Base-by-base conservation (phyloP, 192 early-diverging fungal genomes). In the Entomortierella chlamydospora region DNA sequence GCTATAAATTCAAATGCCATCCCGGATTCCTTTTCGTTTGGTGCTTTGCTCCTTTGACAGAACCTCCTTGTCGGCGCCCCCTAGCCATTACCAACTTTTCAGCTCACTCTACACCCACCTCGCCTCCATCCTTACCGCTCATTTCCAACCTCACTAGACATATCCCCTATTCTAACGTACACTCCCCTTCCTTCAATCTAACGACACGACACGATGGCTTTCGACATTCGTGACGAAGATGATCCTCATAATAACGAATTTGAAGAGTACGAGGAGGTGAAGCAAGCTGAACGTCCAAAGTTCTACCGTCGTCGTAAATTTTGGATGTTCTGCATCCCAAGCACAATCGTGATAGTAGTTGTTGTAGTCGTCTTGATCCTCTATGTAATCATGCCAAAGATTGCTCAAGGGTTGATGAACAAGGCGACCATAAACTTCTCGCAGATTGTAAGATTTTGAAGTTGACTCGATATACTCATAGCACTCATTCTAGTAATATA, bases 341-440 rank as follows among this genome's bases (percentile, higher is more conserved):
- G 70, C n/a, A 78, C 61, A 1, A 72, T 83, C 50, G 68, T 87
- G 22, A 12, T 62, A 22, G 43, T 84, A 33, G 57, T 84, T 34
- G 79, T 85, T 28, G 58, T 81, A 15, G 79, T 87, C 12, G 52
- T 81, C 37, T 28, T 87, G 31, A 57, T 80, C 13, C 51, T 84
- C 37, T 86, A 86, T 64, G 86, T 87, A 8, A 68, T 80, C 37
- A 84, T 87, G 72, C 86, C 86, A 29, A 82, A 80, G 68, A 84
- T 87, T 66, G 81, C 83, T 13, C 83, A 87, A 55, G 60, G 61
- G 4, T 20, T 72, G 18, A 72, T 72, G 70, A 72, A 72, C 61
- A 72, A 72, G n/a, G 43, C 67, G 23, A 53, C 45, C 8, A 69
- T 69, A 47, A 59, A 60, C 33, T 69, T 69, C 41, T 53, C 67